Conservation (phyloP, 2,329 filamentous ascomycete species). For the Claviceps spartinae region DNA sequence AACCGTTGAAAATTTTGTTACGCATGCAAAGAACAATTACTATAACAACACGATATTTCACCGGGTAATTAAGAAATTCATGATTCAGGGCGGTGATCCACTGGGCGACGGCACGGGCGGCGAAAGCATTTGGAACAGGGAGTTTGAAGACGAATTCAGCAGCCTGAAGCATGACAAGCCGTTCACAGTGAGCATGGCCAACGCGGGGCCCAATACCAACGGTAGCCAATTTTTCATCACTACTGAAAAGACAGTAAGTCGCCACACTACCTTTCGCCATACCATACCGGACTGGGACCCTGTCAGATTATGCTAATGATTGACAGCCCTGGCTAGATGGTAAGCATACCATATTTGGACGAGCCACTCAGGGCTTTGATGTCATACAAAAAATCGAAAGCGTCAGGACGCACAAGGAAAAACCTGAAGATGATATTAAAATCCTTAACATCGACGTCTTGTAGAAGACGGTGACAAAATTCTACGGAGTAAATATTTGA, state of each 20-base stretch:
- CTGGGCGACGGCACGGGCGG: constrained; percentile 85
- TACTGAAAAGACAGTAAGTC: constrained; percentile 76
- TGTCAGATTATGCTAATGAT: constrained; percentile 5
- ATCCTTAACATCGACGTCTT: constrained; percentile 72
- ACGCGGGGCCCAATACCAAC: constrained; percentile 89
- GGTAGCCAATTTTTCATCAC: constrained; percentile 98
- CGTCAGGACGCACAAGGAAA: constrained; percentile 72
- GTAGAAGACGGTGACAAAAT: constrained; percentile 17
- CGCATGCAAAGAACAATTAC: constrained; percentile 77
- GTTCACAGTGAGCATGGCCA: constrained; percentile 95
- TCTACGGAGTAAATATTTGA: too few species aligned
- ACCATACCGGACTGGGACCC: neutral
- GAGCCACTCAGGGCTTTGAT: constrained; percentile 80
- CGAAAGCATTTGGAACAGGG: constrained; percentile 81
- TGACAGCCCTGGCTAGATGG: constrained; percentile 75
- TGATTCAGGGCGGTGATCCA: constrained; percentile 96
- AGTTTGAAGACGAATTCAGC: constrained; percentile 91
- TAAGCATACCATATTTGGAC: constrained; percentile 92
- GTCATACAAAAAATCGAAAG: constrained; percentile 96
- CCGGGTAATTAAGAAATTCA: constrained; percentile 92
- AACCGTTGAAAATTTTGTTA: constrained; percentile 94
- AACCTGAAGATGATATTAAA: constrained; percentile 93
- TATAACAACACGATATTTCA: constrained; percentile 99
- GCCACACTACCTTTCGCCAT: neutral
- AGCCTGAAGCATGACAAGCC: constrained; percentile 86